These are phyloP conservation scores for Xanthoparmelia taractica DNA, from an alignment of 495 filamentous ascomycete genomes.

Conservation along the genomic window DNA sequence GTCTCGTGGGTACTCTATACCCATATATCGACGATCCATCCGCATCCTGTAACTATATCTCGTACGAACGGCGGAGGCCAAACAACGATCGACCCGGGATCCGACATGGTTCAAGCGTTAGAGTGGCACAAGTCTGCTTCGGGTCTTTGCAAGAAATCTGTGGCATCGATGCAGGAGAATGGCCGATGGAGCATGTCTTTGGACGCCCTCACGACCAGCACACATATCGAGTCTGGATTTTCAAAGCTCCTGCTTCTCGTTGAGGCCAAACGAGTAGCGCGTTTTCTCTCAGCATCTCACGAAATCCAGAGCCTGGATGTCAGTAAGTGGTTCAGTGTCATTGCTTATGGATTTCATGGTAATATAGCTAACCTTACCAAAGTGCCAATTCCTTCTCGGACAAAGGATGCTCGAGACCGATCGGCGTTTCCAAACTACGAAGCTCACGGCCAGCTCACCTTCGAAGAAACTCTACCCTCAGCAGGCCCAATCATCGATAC, in stretches of 20 bases:
- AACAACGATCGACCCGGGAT: constrained; percentile 32
- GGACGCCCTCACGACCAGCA: constrained; percentile 14
- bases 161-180: constrained; percentile 13
- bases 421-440: constrained; percentile 44
- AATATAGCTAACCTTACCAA: neutral
- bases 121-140: constrained; percentile 17
- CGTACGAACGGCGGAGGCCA: constrained; percentile 5
- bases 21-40: constrained; percentile 50
- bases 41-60: constrained; percentile 28
- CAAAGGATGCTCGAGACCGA: constrained; percentile 21
- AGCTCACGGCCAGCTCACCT: constrained; percentile 31
- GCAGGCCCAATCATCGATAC: neutral
- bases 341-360: neutral
- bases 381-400: constrained; percentile 16
- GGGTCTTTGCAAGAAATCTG: neutral
- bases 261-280: constrained; percentile 20
- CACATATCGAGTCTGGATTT: constrained; percentile 10
- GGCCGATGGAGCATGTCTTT: constrained; percentile 19
- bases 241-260: constrained; percentile 15
- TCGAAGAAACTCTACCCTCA: constrained; percentile 36
- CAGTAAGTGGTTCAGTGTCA: neutral
- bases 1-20: constrained; percentile 52
- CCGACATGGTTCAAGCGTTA: constrained; percentile 21
- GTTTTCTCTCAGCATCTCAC: constrained; percentile 8
- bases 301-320: neutral